Percentiles rank a stretch among this genome's conserved stretches.
phyloP scores from a whole-genome alignment of 2,329 filamentous ascomycete genomes.

The Penicillium crustosum region DNA sequence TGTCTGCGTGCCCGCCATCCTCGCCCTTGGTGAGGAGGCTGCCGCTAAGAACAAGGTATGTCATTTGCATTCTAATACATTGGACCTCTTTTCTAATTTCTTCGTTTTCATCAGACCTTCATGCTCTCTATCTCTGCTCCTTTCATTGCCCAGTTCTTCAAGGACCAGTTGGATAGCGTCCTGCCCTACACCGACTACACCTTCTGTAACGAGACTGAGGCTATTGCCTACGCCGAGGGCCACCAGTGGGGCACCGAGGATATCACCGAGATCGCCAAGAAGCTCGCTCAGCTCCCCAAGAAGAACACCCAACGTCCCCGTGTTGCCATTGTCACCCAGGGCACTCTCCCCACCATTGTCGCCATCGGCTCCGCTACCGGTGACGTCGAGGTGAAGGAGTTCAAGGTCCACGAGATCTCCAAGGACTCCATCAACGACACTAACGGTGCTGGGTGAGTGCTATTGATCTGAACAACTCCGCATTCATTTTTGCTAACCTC shows the following conservation, averaged over 20 bases:
- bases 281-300: conserved; percentile 87
- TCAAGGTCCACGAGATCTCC: conserved; percentile 76
- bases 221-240: conserved; percentile 78
- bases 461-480: background rate
- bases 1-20: conserved; percentile 85
- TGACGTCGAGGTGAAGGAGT: conserved; percentile 67
- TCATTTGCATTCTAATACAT: background rate
- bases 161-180: conserved; percentile 83
- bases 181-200: conserved; percentile 93
- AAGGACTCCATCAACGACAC: conserved; percentile 85
- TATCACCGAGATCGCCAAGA: conserved; percentile 79
- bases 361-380: conserved; percentile 69
- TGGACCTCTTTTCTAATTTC: background rate
- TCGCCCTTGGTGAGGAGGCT: conserved; percentile 87
- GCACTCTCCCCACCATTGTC: conserved; percentile 84
- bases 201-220: conserved; percentile 96
- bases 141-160: conserved; percentile 98
- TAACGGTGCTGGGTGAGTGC: conserved; percentile 75
- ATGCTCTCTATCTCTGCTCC: conserved; percentile 90
- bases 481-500: conserved; percentile 13
- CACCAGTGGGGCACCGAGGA: conserved; percentile 74
- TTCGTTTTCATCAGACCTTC: conserved; percentile 56
- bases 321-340: conserved; percentile 90
- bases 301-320: conserved; percentile 81
- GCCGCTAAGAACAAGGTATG: conserved; percentile 78